These are phyloP conservation scores for Groenewaldozyma sp. DNA, from an alignment of 1,139 yeast genomes.

Conservation along the genomic window DNA sequence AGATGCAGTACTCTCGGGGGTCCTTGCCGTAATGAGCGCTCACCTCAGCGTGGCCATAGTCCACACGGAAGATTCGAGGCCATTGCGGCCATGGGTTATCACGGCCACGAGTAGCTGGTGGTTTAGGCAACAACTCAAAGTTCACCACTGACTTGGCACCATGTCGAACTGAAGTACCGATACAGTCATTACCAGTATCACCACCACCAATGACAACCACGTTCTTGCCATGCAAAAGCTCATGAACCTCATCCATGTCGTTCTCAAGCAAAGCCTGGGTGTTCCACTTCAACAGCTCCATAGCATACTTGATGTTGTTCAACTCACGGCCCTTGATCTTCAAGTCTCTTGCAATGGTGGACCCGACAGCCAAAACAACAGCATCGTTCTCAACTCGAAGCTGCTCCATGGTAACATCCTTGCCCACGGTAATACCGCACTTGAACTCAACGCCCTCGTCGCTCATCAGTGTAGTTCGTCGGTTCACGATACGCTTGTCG, in stretches of 20 bases:
- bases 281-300: conserved; percentile 83
- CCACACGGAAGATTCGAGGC: conserved; percentile 97
- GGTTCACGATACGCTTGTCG: conserved; percentile 84
- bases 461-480: conserved; percentile 82
- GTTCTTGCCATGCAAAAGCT: conserved; percentile 68
- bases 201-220: conserved; percentile 99
- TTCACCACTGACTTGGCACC: conserved; percentile 94
- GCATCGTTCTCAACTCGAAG: conserved; percentile 63
- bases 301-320: conserved; percentile 86
- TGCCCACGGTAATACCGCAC: conserved; percentile 73
- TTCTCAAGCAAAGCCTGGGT: conserved; percentile 83
- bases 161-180: conserved; percentile 95
- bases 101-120: conserved; percentile 76
- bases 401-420: conserved; percentile 60
- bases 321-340: conserved; percentile 89
- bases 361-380: conserved; percentile 88
- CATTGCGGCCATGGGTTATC: conserved; percentile 99
- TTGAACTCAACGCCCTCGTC: conserved; percentile 85
- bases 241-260: conserved; percentile 66
- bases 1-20: conserved; percentile 93
- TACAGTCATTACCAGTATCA: conserved; percentile 98
- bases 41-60: conserved; percentile 96
- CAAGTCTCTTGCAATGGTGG: conserved; percentile 93
- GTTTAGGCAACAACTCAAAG: conserved; percentile 90
- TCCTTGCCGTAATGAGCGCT: conserved; percentile 91